phyloP scores from a whole-genome alignment of 805 yeast species.

The Cyberlindnera meyerae region DNA sequence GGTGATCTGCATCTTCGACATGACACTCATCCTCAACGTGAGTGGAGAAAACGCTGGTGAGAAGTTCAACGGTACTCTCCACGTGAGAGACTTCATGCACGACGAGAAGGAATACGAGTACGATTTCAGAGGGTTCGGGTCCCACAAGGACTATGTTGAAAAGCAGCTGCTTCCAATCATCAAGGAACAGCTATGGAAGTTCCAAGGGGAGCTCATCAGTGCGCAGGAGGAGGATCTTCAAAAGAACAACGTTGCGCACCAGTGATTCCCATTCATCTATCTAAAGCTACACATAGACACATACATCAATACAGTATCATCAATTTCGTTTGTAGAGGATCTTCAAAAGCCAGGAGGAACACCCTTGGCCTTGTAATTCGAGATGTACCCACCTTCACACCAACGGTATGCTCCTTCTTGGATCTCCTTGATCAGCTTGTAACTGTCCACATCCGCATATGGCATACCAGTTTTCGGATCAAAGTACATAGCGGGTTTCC shows the following conservation, averaged over 20 bases:
- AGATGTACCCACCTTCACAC: constrained; percentile 47
- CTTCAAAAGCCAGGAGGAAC: constrained; percentile 77
- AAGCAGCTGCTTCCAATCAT: constrained; percentile 49
- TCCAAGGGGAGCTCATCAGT: constrained; percentile 57
- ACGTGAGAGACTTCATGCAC: constrained; percentile 67
- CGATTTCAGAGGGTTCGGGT: constrained; percentile 40
- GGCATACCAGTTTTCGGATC: constrained; percentile 90
- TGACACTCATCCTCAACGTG: constrained; percentile 47
- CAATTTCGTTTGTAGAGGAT: neutral
- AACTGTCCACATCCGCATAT: constrained; percentile 79
- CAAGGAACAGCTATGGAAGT: constrained; percentile 42
- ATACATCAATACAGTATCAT: neutral
- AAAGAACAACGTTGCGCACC: constrained; percentile 26
- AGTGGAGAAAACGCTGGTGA: constrained; percentile 31
- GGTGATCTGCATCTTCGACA: constrained; percentile 69
- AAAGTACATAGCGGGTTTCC: constrained; percentile 72
- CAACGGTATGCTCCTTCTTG: constrained; percentile 54
- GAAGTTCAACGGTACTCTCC: constrained; percentile 42
- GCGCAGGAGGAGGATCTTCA: constrained; percentile 63
- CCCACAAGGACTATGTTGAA: constrained; percentile 35
- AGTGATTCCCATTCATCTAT: no score
- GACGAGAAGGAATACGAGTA: constrained; percentile 70
- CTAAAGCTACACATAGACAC: no score
- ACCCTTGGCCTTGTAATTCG: constrained; percentile 69
- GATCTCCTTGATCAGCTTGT: constrained; percentile 53